Base-by-base conservation (phyloP, 1,284 basidiomycete species). In the Puccinia polysora region DNA sequence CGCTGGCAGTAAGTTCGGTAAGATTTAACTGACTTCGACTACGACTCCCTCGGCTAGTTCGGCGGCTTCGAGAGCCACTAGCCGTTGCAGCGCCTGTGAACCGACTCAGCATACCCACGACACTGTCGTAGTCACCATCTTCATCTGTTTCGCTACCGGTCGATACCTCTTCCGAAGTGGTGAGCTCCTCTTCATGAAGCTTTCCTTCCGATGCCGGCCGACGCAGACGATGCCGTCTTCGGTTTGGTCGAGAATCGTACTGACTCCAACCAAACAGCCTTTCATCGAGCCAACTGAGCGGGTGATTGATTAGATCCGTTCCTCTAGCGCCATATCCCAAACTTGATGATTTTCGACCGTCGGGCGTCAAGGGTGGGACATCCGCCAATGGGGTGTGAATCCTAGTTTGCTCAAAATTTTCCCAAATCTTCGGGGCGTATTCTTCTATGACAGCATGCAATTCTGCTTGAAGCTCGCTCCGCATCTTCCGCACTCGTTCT, bases 191-290 rank as follows among this genome's bases (percentile, higher is more conserved):
- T 28, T 59, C 67, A 14, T 30, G 36, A 56, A 56, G 28, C 10
- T 10, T 56, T 20, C 32, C 15, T 36, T 56, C 55, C 1, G 55
- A 56, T 56, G n/a, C 20, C 15, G 30, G 32, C 28, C 43, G 30
- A 7, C 32, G 34, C 20, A 38, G 20, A 15, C 56, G 55, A 12
- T 56, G 32, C 28, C 67, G 36, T 32, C 55, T 59, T 20, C 25
- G 40, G 12, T 40, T 25, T 18, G 55, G 30, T 28, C 55, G 55
- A 4, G 74, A 73, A 62, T 74, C 75, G 32, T 65, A 67, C 59
- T 75, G 62, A n/a, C 86, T 89, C 92, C 92, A 96, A 43, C 93
- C 93, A 80, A 95, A 96, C 47, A 96, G 82, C 18, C 89, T 85
- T 81, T 95, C 92, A 79, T 96, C 93, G 40, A 95, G 84, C 91